These are phyloP conservation scores for Clarireedia hainanense DNA, from an alignment of 2,329 filamentous ascomycete species.

Conservation along the genomic window DNA sequence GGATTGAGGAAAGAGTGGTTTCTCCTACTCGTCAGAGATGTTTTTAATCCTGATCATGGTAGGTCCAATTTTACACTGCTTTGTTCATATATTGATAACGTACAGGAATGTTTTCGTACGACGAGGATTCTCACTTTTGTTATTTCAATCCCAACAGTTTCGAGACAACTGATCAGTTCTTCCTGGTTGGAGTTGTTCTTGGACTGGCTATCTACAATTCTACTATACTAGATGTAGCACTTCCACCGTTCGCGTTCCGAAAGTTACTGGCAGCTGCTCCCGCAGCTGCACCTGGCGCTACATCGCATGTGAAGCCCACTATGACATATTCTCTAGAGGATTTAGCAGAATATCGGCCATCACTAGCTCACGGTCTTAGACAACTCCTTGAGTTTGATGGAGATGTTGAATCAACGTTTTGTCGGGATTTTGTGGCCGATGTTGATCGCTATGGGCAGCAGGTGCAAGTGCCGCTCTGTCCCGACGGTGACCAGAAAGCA, in stretches of 20 bases:
- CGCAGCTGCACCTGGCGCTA: constrained; percentile 44
- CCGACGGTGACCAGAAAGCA: constrained; percentile 61
- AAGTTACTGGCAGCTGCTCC: constrained; percentile 76
- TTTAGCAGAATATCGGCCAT: constrained; percentile 72
- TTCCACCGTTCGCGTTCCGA: constrained; percentile 83
- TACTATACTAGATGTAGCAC: constrained; percentile 79
- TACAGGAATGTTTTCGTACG: constrained; percentile 81
- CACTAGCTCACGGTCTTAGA: constrained; percentile 65
- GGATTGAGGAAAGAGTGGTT: constrained; percentile 95
- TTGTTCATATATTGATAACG: constrained; percentile 10
- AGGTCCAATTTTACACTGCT: constrained; percentile 29
- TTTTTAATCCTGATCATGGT: constrained; percentile 89
- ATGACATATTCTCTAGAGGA: constrained; percentile 76
- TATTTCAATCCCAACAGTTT: constrained; percentile 91
- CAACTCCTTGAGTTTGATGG: constrained; percentile 77
- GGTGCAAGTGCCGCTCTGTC: constrained; percentile 61
- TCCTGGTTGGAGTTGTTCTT: constrained; percentile 78
- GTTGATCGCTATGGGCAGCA: constrained; percentile 68
- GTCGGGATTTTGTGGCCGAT: constrained; percentile 72
- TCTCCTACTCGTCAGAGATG: constrained; percentile 74
- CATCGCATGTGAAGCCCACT: constrained; percentile 47
- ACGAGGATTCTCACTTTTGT: constrained; percentile 82
- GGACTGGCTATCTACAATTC: constrained; percentile 93
- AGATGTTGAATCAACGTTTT: constrained; percentile 73
- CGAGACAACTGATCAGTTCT: constrained; percentile 87